phyloP scores from a whole-genome alignment of 176 grass and related monocot species.

The Oropetium thomaeum region DNA sequence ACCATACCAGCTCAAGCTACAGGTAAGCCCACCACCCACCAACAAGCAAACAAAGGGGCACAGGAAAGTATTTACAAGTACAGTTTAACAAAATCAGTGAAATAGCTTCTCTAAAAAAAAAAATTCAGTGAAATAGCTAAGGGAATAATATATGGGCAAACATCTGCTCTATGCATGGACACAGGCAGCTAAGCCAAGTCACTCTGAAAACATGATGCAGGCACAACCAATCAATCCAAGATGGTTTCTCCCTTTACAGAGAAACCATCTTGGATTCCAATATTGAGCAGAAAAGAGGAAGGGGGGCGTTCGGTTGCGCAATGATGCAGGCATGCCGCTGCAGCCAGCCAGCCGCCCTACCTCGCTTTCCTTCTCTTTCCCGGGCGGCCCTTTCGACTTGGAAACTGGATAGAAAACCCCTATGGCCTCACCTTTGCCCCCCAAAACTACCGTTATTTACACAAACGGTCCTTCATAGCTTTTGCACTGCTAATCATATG shows the following conservation, averaged over 20 bases:
- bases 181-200: too few relatives aligned
- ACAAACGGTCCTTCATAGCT: neutral
- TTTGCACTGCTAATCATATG: constrained; percentile 39
- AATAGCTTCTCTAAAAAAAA: too few relatives aligned
- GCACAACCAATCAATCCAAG: too few relatives aligned
- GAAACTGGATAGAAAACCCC: constrained; percentile 24
- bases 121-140: too few relatives aligned
- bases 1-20: neutral
- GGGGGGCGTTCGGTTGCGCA: neutral
- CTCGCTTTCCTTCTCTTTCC: neutral
- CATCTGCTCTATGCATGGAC: too few relatives aligned
- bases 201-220: too few relatives aligned
- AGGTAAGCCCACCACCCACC: neutral
- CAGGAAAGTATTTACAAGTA: too few relatives aligned
- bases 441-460: constrained; percentile 30
- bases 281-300: neutral
- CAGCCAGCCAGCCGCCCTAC: neutral
- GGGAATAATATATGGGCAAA: too few relatives aligned
- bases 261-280: constrained; percentile 40
- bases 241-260: constrained; percentile 29
- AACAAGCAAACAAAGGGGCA: neutral
- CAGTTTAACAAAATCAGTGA: too few relatives aligned
- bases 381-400: constrained; percentile 51
- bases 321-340: constrained; percentile 45
- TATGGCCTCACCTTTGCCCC: neutral